A percentile compares a stretch with the other conserved stretches of the same genome.
phyloP scores from a whole-genome alignment of 1,284 basidiomycete genomes.

The Ganoderma lucidum region DNA sequence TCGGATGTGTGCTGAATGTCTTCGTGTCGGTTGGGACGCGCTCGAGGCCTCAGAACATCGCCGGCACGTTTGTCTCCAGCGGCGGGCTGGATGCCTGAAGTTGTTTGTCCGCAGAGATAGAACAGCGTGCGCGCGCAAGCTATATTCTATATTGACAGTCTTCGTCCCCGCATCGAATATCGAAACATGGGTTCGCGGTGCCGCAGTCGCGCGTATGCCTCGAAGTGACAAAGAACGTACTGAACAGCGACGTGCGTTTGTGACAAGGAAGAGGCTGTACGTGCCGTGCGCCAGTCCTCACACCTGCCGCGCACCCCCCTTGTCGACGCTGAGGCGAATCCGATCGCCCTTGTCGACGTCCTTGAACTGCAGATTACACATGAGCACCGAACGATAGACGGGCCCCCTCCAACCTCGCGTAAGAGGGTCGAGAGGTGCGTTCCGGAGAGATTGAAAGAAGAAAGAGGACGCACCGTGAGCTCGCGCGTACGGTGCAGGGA shows the following conservation, averaged over 20 bases:
- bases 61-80: conserved; percentile 20
- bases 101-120: neutral
- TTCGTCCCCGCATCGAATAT: neutral
- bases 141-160: neutral
- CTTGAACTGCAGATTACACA: conserved; percentile 60
- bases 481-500: conserved; percentile 76
- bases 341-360: conserved; percentile 66
- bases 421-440: neutral
- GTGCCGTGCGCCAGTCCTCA: conserved; percentile 17
- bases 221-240: too few relatives aligned
- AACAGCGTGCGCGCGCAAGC: neutral
- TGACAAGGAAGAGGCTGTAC: neutral
- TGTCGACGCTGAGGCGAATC: conserved; percentile 67
- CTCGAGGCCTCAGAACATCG: conserved; percentile 24
- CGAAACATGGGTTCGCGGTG: neutral
- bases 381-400: conserved; percentile 6
- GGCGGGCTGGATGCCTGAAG: neutral
- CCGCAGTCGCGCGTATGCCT: neutral
- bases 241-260: neutral
- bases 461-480: conserved; percentile 59
- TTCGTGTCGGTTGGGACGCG: neutral
- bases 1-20: neutral
- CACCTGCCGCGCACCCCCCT: conserved; percentile 51
- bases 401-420: neutral
- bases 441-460: neutral